Percentiles rank a stretch among this genome's conserved stretches.
phyloP scores from a whole-genome alignment of 345 rosid species.

The Odontarrhena argentea region DNA sequence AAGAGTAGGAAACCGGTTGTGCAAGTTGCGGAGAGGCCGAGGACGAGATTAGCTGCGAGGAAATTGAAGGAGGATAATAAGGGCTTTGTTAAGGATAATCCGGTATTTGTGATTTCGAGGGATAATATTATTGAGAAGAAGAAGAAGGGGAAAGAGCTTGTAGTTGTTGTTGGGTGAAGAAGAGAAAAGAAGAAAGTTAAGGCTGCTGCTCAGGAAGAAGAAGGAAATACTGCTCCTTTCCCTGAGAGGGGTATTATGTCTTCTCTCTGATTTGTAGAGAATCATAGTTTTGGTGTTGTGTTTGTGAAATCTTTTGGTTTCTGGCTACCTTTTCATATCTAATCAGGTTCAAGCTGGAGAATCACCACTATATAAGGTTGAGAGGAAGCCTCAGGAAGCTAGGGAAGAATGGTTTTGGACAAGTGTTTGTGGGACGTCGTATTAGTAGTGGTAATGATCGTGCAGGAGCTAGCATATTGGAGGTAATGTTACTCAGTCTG shows the following conservation, averaged over 20 bases:
- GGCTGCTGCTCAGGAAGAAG: conserved; percentile 85
- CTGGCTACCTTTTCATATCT: conserved; percentile 19
- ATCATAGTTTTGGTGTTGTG: not conserved
- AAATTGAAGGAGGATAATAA: conserved; percentile 46
- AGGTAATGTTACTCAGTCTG: conserved; percentile 52
- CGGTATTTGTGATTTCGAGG: conserved; percentile 42
- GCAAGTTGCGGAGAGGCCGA: conserved; percentile 47
- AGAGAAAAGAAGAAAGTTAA: conserved; percentile 45
- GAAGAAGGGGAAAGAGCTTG: conserved; percentile 42
- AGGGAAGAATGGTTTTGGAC: conserved; percentile 98
- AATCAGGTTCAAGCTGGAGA: conserved; percentile 91
- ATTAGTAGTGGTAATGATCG: conserved; percentile 67
- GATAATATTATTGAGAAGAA: conserved; percentile 25
- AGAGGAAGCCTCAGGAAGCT: conserved; percentile 80
- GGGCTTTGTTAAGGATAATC: conserved; percentile 33
- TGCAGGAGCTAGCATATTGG: conserved; percentile 74
- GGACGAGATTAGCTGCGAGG: conserved; percentile 59
- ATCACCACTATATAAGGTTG: conserved; percentile 82
- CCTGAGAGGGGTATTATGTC: conserved; percentile 71
- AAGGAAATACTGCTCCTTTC: conserved; percentile 83
- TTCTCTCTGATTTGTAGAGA: not conserved
- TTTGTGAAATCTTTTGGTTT: not conserved
- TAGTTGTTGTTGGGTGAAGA: not conserved
- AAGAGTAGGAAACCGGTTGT: conserved; percentile 44
- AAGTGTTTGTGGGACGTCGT: conserved; percentile 97